These are phyloP conservation scores for Xylaria sp. DNA, from an alignment of 2,329 filamentous ascomycete genomes.

Conservation along the genomic window DNA sequence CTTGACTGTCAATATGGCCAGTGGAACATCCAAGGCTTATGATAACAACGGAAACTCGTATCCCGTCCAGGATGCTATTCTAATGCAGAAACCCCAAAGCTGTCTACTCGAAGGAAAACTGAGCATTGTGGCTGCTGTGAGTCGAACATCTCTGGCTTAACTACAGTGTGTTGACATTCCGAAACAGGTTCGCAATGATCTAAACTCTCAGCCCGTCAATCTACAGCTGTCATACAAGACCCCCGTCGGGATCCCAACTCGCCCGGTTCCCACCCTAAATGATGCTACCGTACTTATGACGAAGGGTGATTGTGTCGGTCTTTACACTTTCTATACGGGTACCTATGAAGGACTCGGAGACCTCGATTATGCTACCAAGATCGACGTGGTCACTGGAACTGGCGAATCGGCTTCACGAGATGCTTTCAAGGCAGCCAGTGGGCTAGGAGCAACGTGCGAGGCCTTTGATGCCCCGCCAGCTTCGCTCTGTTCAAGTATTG, in stretches of 20 bases:
- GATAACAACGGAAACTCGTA: slow-evolving; percentile 69
- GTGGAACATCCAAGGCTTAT: slow-evolving; percentile 58
- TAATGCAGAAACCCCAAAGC: slow-evolving; percentile 67
- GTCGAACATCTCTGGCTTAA: slow-evolving; percentile 13
- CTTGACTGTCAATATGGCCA: slow-evolving; percentile 60
- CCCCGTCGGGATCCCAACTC: slow-evolving; percentile 49
- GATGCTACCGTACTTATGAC: slow-evolving; percentile 53
- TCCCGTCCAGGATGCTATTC: slow-evolving; percentile 63
- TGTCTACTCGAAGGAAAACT: slow-evolving; percentile 61
- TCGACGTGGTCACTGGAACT: slow-evolving; percentile 58
- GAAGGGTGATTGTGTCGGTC: slow-evolving; percentile 57
- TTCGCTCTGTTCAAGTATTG: slow-evolving; percentile 43
- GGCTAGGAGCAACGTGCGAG: slow-evolving; percentile 57
- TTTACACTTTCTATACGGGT: slow-evolving; percentile 60
- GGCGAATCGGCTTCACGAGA: slow-evolving; percentile 53
- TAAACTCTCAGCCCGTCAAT: slow-evolving; percentile 53
- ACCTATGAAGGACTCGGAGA: slow-evolving; percentile 57
- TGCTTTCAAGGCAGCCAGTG: slow-evolving; percentile 60
- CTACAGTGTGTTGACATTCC: slow-evolving; percentile 11
- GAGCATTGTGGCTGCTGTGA: slow-evolving; percentile 57
- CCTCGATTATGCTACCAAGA: slow-evolving; percentile 56
- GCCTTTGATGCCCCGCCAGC: slow-evolving; percentile 52
- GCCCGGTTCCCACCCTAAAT: slow-evolving; percentile 56
- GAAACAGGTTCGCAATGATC: slow-evolving; percentile 58
- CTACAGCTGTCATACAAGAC: slow-evolving; percentile 58